Evolutionary conservation across 495 filamentous ascomycete genomes (phyloP), one percentile per base, ranked within the genome.

Genomic region (Letharia lupina): DNA sequence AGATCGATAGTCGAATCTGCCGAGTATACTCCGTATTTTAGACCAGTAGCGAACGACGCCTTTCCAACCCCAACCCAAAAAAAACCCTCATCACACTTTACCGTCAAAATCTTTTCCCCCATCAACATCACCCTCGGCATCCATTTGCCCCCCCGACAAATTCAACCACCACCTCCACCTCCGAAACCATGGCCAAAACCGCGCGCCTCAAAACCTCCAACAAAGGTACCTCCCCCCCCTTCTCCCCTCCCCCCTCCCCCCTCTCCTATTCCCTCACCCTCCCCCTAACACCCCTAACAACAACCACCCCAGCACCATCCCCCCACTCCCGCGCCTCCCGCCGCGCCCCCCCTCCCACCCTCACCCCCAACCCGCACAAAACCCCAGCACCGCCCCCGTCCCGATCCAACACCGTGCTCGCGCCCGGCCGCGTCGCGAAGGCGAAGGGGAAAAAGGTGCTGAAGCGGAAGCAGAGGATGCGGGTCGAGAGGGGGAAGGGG

Each of bases 401-500:
- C 77, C 45, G 71, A 77, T 64, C 82, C 87, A 1, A 1, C 42
- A 83, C 85, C 7, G 76, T 90, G 60, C 82, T 92, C 35, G 78
- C 83, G 0, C 74, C 77, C 16, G 77, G 86, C 68, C 78, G 90
- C 37, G 80, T 93, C 12, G 76, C 81, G 35, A 91, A 84, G 70
- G 78, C 1, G 52, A 35, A 56, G 18, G 31, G 4, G 31, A 35
- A 18, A 31, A 81, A 85, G 65, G 77, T 78, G 6, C 64, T 89
- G 66, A 87, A 85, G 62, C 80, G 82, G 69, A 84, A 85, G 64
- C 89, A 91, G 68, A 81, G 84, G 13, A 73, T 81, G 71, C 79
- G 91, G 58, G 83, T 89, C 41, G 84, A 90, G 71, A 89, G 87
- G 76, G 86, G 78, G 37, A 79, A 91, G 69, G 89, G 93, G 71